Evolutionary conservation across 139 green algal genomes (phyloP).

Genomic region (Desmodesmus armatus): DNA sequence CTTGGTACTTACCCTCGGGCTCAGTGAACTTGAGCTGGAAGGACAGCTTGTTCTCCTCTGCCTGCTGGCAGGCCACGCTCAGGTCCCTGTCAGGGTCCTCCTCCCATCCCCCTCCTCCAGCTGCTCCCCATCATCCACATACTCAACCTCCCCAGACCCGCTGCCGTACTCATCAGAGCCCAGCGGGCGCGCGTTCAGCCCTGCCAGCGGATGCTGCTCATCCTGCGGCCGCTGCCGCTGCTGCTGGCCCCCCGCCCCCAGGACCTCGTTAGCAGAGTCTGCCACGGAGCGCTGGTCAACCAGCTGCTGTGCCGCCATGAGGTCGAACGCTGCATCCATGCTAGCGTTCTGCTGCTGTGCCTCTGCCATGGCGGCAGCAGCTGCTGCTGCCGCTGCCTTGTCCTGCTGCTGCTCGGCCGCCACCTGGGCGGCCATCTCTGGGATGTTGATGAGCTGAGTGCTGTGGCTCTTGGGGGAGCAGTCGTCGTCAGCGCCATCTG

Average conservation of each 20-base stretch:
- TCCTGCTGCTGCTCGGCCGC: slow-evolving; percentile 12
- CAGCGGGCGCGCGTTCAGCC: slow-evolving; percentile 1
- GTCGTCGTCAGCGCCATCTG: background rate
- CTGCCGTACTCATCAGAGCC: slow-evolving; percentile 10
- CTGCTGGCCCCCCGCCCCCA: background rate
- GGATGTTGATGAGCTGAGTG: slow-evolving; percentile 54
- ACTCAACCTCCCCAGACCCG: background rate
- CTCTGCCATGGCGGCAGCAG: background rate
- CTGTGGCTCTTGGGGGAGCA: slow-evolving; percentile 45
- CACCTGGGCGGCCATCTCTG: slow-evolving; percentile 40
- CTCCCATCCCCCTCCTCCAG: slow-evolving; percentile 24
- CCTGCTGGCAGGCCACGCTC: slow-evolving; percentile 72
- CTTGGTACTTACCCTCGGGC: slow-evolving; percentile 58
- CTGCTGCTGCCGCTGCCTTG: slow-evolving; percentile 7
- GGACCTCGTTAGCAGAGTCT: too few species aligned
- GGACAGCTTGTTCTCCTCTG: slow-evolving; percentile 77
- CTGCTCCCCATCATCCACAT: slow-evolving; percentile 38
- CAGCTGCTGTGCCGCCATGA: background rate
- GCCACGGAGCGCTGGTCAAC: background rate
- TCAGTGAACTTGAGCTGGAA: slow-evolving; percentile 83
- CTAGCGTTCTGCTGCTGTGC: slow-evolving; percentile 23
- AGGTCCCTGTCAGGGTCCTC: slow-evolving; percentile 61
- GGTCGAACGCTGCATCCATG: too few species aligned
- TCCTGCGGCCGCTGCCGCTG: slow-evolving; percentile 16
- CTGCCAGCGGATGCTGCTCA: background rate